Evolutionary conservation across 164 flowering plant species (phyloP), one percentile per base, ranked within the genome.

Genomic region (Berberis thunbergii): DNA sequence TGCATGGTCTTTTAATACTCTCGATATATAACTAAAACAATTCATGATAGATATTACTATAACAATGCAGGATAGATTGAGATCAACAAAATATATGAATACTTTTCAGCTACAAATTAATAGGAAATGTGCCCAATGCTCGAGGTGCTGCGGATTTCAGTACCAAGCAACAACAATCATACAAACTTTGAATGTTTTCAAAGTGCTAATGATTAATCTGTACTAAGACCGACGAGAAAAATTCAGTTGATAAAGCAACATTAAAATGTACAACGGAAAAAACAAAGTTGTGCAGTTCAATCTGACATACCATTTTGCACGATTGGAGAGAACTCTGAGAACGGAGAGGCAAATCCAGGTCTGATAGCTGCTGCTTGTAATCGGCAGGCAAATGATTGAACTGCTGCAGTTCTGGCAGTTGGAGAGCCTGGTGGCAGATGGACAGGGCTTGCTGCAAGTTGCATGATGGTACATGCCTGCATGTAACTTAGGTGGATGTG

Each of bases 381-480:
- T 8, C 45, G 62, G 59, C 66, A 63, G 10, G 77, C 69, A 67
- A 62, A 50, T 59, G 79, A 64, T 56, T 66, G 62, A 63, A 54
- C 48, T n/a, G 72, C 45, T 5, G 70, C 53, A 61, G 63, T 64
- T 55, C 72, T 78, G 64, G 71, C 64, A 52, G 58, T n/a, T 12
- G 65, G 53, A 62, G 70, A 67, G 26, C 81, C 79, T 57, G 60
- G 76, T 64, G 74, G 78, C 49, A 78, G 59, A 55, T 64, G 72
- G 45, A 74, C 58, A 49, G 86, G 83, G 72, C 81, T 82, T 62
- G 84, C 87, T 50, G 93, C 96, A 54, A 86, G 64, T 59, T 81
- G 83, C 87, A 89, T 79, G 60, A 89, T 72, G 45, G 75, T 70
- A n/a, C 57, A 74, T 61, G 89, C 96, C 93, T 89, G 78, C 77